phyloP scores from a whole-genome alignment of 1,284 basidiomycete genomes.

The Puccinia horiana region DNA sequence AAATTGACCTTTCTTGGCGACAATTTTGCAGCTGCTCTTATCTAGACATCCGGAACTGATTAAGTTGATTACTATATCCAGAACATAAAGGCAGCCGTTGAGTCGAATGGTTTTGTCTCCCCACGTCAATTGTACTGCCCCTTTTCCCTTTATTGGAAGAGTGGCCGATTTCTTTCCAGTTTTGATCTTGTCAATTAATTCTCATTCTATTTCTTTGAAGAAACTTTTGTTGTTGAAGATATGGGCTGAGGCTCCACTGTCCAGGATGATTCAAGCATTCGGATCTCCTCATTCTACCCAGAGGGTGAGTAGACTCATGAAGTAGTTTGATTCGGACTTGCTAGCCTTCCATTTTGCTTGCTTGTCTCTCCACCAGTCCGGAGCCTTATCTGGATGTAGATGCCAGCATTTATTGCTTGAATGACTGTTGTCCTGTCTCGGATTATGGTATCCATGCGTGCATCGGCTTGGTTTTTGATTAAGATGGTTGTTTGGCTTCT shows the following conservation, averaged over 20 bases:
- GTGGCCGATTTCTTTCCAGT: background rate
- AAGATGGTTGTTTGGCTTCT: too few relatives aligned
- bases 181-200: background rate
- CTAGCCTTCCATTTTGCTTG: background rate
- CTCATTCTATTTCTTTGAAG: background rate
- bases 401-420: background rate
- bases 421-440: background rate
- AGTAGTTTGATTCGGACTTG: background rate
- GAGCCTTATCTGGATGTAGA: background rate
- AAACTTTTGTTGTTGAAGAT: background rate
- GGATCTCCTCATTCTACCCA: too few relatives aligned
- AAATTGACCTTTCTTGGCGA: too few relatives aligned
- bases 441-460: background rate
- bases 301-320: background rate
- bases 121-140: background rate
- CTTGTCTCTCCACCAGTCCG: background rate
- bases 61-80: too few relatives aligned
- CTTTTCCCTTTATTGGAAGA: background rate
- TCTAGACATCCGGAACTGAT: too few relatives aligned
- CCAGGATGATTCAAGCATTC: too few relatives aligned
- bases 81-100: background rate
- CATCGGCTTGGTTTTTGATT: background rate
- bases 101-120: background rate
- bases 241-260: background rate
- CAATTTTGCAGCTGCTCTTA: too few relatives aligned